phyloP scores from a whole-genome alignment of 768 basidiomycete genomes.

The Russula ochroleuca region DNA sequence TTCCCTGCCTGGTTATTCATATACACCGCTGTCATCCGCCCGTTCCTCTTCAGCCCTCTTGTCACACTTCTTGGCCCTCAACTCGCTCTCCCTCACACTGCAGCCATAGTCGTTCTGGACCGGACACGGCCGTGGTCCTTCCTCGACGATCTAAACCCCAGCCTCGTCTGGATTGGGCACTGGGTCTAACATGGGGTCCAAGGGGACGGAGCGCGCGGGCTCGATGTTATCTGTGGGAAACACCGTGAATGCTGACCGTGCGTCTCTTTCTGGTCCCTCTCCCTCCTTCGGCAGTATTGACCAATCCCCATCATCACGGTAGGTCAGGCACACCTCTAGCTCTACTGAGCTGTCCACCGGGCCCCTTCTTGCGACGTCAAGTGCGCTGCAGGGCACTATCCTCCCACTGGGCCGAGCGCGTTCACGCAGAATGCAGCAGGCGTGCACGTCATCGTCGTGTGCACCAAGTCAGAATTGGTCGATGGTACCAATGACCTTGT shows the following conservation, averaged over 20 bases:
- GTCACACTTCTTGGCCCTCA: slow-evolving; percentile 73
- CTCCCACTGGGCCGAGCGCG: slow-evolving; percentile 82
- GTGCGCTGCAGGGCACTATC: slow-evolving; percentile 56
- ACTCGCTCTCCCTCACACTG: slow-evolving; percentile 59
- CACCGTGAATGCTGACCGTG: slow-evolving; percentile 74
- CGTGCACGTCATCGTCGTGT: slow-evolving; percentile 82
- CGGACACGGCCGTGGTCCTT: slow-evolving; percentile 96
- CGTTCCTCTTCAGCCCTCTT: too few relatives aligned
- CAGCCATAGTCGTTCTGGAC: slow-evolving; percentile 83
- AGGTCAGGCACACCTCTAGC: slow-evolving; percentile 88
- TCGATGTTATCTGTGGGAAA: slow-evolving; percentile 78
- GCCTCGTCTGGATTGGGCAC: slow-evolving; percentile 88
- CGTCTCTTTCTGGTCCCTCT: slow-evolving; percentile 7
- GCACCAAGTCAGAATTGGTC: slow-evolving; percentile 90
- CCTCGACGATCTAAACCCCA: slow-evolving; percentile 73
- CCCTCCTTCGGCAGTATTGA: not conserved
- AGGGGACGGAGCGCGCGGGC: slow-evolving; percentile 63
- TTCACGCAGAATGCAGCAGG: slow-evolving; percentile 84
- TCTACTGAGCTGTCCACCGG: slow-evolving; percentile 72
- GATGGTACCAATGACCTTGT: slow-evolving; percentile 73
- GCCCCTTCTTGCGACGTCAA: slow-evolving; percentile 56
- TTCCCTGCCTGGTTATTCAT: too few relatives aligned
- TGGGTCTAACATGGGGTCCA: too few relatives aligned
- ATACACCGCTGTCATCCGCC: slow-evolving; percentile 1
- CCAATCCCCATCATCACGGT: not conserved